A percentile compares a stretch with the other conserved stretches of the same genome.
Evolutionary conservation across 192 early-diverging fungal genomes (phyloP).

Genomic region (Coemansia sp.): DNA sequence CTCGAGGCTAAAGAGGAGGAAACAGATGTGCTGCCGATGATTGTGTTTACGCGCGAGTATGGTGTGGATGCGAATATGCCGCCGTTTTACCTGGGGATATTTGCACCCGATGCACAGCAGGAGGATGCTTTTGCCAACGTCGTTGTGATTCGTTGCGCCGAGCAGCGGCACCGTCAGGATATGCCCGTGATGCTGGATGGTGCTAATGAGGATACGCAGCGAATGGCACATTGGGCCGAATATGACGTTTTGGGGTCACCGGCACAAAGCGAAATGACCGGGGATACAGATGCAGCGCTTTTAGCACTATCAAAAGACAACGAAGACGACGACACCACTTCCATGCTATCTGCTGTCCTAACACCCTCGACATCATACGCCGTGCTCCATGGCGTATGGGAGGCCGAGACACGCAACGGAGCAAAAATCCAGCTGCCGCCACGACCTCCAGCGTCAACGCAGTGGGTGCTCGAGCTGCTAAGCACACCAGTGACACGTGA

Average conservation of each 20-base stretch:
- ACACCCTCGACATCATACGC: constrained; percentile 16
- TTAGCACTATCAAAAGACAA: background rate
- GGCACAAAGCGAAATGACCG: constrained; percentile 1
- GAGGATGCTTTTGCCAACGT: constrained; percentile 41
- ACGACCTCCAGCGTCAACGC: constrained; percentile 28
- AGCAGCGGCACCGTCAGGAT: background rate
- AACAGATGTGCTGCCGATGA: constrained; percentile 27
- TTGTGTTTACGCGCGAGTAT: constrained; percentile 25
- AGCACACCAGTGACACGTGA: constrained; percentile 33
- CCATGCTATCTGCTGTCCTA: constrained; percentile 4
- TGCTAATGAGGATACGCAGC: background rate
- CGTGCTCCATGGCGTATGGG: constrained; percentile 38
- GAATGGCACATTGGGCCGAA: constrained; percentile 40
- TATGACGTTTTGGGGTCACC: constrained; percentile 43
- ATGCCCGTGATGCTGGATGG: constrained; percentile 6
- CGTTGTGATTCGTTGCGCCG: constrained; percentile 16
- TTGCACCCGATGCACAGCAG: constrained; percentile 8
- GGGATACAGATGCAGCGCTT: background rate
- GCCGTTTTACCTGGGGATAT: constrained; percentile 39
- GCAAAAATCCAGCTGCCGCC: constrained; percentile 19
- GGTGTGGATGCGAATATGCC: background rate
- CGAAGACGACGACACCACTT: constrained; percentile 2
- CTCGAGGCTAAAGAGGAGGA: constrained; percentile 1
- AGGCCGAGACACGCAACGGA: constrained; percentile 3
- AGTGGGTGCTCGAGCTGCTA: constrained; percentile 50